Evolutionary conservation across 495 filamentous ascomycete species (phyloP).

Genomic region (Glarea lozoyensis): DNA sequence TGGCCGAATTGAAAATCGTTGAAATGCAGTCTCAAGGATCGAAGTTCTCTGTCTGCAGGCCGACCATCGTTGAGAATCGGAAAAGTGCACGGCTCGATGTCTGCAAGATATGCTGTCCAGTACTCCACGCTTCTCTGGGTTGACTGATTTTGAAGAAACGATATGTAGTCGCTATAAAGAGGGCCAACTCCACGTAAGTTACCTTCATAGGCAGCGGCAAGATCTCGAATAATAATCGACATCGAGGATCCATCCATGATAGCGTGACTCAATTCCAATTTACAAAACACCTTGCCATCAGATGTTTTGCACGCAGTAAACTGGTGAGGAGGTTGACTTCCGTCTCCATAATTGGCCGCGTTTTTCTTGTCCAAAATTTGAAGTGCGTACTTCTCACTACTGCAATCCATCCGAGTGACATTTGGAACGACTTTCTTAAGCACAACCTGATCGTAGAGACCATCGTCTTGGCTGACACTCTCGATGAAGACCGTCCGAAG

Average conservation of each 20-base stretch:
- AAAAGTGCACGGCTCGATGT: conserved; percentile 3
- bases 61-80: conserved; percentile 1
- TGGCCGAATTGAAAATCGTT: not conserved
- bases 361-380: not conserved
- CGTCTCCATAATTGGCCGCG: conserved; percentile 3
- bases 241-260: not conserved
- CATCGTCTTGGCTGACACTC: conserved; percentile 26
- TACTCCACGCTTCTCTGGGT: not conserved
- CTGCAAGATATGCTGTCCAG: conserved; percentile 7
- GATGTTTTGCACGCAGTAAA: not conserved
- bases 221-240: not conserved
- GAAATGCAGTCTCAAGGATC: not conserved
- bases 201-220: conserved; percentile 3
- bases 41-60: not conserved
- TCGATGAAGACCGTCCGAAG: conserved; percentile 49
- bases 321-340: conserved; percentile 19
- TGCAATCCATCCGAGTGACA: not conserved
- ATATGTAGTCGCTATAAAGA: conserved; percentile 6
- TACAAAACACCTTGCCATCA: not conserved
- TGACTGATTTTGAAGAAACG: not conserved
- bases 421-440: conserved; percentile 2
- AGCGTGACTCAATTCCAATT: conserved; percentile 1
- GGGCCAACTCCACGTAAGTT: not conserved
- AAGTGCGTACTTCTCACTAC: not conserved
- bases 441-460: conserved; percentile 32